phyloP scores from a whole-genome alignment of 2,329 filamentous ascomycete genomes.

The Trichoderma koningii region DNA sequence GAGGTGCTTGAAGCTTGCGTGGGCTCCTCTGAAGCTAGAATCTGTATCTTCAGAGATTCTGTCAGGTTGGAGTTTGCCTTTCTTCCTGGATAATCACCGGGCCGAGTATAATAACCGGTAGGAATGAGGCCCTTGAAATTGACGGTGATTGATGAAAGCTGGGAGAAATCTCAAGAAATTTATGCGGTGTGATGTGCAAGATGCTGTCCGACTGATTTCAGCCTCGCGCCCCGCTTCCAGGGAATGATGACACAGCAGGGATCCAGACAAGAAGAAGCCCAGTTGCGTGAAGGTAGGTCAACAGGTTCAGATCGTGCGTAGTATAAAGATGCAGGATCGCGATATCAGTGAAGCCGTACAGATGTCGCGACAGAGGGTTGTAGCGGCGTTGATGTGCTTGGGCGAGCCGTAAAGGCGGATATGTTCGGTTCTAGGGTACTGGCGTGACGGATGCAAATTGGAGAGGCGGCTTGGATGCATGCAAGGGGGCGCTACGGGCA shows the following conservation, averaged over 20 bases:
- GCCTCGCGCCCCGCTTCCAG: constrained; percentile 19
- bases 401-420: constrained; percentile 9
- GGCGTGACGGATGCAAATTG: constrained; percentile 16
- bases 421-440: constrained; percentile 24
- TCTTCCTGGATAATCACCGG: no score
- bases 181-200: constrained; percentile 21
- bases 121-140: neutral
- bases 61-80: neutral
- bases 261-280: neutral
- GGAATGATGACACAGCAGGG: constrained; percentile 15
- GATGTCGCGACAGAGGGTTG: neutral
- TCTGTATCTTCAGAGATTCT: neutral
- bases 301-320: neutral
- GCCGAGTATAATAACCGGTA: no score
- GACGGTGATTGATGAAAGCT: neutral
- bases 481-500: constrained; percentile 19
- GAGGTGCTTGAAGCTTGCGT: neutral
- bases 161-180: neutral
- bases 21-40: neutral
- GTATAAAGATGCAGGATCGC: no score
- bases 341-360: neutral
- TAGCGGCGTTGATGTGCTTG: neutral
- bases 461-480: constrained; percentile 11
- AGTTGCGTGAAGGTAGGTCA: neutral
- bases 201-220: constrained; percentile 15